Conservation (phyloP, 306 rosid genomes). For the Fragaria iinumae region DNA sequence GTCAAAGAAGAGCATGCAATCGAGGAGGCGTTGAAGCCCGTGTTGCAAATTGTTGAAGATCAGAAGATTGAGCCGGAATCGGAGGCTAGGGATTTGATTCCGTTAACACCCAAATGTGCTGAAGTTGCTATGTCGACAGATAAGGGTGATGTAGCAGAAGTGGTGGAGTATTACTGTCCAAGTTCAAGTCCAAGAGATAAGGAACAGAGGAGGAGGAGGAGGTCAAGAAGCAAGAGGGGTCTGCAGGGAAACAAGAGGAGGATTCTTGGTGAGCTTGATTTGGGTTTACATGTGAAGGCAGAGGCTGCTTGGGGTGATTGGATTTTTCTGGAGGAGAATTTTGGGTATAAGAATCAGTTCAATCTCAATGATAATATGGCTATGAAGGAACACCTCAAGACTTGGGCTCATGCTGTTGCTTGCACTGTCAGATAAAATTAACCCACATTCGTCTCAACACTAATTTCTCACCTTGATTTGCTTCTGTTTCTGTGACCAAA, state of each 20-base stretch:
- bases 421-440: constrained; percentile 43
- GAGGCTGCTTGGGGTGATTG: constrained; percentile 14
- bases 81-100: neutral
- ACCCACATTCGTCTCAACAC: neutral
- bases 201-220: constrained; percentile 23
- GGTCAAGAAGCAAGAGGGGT: constrained; percentile 13
- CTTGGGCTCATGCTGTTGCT: constrained; percentile 78
- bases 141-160: constrained; percentile 23
- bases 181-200: constrained; percentile 16
- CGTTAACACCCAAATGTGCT: constrained; percentile 5
- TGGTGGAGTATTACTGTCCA: constrained; percentile 18
- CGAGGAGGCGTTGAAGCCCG: constrained; percentile 22
- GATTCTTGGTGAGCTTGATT: constrained; percentile 34
- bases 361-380: constrained; percentile 47
- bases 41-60: constrained; percentile 10
- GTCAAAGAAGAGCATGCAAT: constrained; percentile 19
- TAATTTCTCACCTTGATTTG: neutral
- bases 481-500: neutral
- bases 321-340: constrained; percentile 7
- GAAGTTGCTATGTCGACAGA: constrained; percentile 11
- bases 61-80: constrained; percentile 2
- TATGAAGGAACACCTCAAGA: constrained; percentile 70
- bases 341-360: constrained; percentile 12
- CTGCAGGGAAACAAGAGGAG: constrained; percentile 11
- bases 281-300: constrained; percentile 21